phyloP scores from a whole-genome alignment of 225 moss, liverwort and hornwort species.

The Takakia lepidozioides region DNA sequence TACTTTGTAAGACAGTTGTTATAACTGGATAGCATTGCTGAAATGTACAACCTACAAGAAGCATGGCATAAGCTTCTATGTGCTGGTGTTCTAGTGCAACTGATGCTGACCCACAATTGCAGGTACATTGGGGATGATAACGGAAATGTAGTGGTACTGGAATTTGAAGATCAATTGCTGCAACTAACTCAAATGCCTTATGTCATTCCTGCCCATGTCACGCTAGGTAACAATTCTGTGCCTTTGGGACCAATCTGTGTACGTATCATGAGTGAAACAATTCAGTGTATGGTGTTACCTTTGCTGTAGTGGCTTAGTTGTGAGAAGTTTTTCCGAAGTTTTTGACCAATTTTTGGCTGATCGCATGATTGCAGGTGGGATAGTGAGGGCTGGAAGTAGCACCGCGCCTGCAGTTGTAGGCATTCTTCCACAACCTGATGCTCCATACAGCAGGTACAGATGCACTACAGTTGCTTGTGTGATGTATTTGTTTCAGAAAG shows the following conservation, averaged over 20 bases:
- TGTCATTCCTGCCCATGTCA: slow-evolving; percentile 74
- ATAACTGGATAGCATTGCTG: no score
- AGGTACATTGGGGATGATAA: slow-evolving; percentile 85
- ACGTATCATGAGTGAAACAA: background rate
- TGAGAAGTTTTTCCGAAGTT: no score
- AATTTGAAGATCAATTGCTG: slow-evolving; percentile 53
- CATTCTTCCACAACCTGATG: slow-evolving; percentile 85
- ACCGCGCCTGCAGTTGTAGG: slow-evolving; percentile 76
- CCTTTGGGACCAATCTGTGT: no score
- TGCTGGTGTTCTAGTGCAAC: no score
- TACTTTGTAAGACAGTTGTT: no score
- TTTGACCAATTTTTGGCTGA: no score
- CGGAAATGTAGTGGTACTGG: slow-evolving; percentile 67
- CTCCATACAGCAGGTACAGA: slow-evolving; percentile 68
- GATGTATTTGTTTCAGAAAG: no score
- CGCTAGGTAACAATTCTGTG: slow-evolving; percentile 43
- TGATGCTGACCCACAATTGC: slow-evolving; percentile 14
- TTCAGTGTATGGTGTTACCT: no score
- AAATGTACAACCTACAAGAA: no score
- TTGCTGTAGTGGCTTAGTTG: no score
- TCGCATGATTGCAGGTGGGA: slow-evolving; percentile 79
- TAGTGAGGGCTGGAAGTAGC: slow-evolving; percentile 69
- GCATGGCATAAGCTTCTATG: no score
- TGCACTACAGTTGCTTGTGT: background rate
- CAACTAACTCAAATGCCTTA: slow-evolving; percentile 66